phyloP scores from a whole-genome alignment of 2,329 filamentous ascomycete genomes.

The Fusarium lateritium region DNA sequence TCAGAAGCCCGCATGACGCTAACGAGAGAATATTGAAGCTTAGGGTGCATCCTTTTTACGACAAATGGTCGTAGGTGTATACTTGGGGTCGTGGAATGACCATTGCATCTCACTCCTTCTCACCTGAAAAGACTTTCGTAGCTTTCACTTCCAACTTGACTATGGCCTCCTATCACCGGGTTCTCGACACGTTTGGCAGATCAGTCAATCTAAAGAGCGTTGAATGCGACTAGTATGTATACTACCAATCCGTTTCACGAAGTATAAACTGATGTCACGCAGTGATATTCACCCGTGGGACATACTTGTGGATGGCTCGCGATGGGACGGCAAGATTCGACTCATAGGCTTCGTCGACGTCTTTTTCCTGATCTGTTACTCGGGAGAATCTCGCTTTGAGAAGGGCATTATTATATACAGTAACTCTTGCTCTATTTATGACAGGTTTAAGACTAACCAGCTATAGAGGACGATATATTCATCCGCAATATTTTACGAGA shows the following conservation, averaged over 20 bases:
- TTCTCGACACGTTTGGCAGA: constrained; percentile 8
- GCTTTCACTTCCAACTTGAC: not conserved
- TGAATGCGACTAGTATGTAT: constrained; percentile 13
- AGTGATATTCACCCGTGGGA: constrained; percentile 17
- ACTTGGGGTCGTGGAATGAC: not conserved
- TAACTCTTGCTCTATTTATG: accelerated
- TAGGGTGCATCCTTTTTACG: not conserved
- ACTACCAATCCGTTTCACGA: accelerated
- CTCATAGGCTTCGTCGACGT: constrained; percentile 13
- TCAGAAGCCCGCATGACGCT: not conserved
- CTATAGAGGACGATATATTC: not conserved
- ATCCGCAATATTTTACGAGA: constrained; percentile 1
- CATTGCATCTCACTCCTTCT: not conserved
- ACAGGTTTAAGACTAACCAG: accelerated
- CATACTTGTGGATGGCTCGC: constrained; percentile 1
- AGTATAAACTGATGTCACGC: accelerated
- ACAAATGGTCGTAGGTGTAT: accelerated
- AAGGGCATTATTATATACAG: constrained; percentile 14
- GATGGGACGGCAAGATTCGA: constrained; percentile 16
- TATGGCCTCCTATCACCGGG: constrained; percentile 17
- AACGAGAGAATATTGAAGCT: not conserved
- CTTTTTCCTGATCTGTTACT: constrained; percentile 16
- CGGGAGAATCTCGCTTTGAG: constrained; percentile 16
- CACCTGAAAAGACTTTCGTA: too few species aligned
- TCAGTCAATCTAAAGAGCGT: constrained; percentile 6